Base-by-base conservation (phyloP, 305 asterid species). In the Fraxinus angustifolia region DNA sequence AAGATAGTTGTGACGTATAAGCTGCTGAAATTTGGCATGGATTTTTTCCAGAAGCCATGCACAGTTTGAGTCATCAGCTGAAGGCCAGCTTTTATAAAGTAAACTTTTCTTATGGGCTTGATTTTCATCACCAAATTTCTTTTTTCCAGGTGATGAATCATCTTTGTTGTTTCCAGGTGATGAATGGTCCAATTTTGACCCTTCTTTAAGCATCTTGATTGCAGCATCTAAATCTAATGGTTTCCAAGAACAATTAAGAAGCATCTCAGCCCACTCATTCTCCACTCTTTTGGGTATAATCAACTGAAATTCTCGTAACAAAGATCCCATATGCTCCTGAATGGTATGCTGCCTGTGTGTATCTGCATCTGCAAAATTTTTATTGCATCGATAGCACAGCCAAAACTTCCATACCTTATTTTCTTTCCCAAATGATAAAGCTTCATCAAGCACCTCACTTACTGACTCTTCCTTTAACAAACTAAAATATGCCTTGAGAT, bases 251-350 rank as follows among this genome's bases (percentile, higher is more conserved):
- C 92, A 92, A 77, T 86, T 91, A 38, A 94, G 87, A 86, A 95
- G 94, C 97, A 93, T 91, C 83, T 95, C 96, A 48, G 90, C 90
- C 99, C 98, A 95, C 86, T 92, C 92, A 76, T 85, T 86, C 75
- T 92, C 97, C 87, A 94, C 91, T 83, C 34, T 85, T 83, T 88
- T 91, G 35, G 99, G 99, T 82, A 94, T 71, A 68, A 89, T 75
- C 26, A 92, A 87, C 90, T 94, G 93, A 93, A 90, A 82, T 83
- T 91, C 89, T 50, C 95, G 97, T 83, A 80, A 65, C 84, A 93
- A 89, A 86, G 86, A 89, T 62, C 93, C 90, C 91, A 91, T 77
- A 82, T 95, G 99, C 78, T 94, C 97, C 73, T 87, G 91, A 26
- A 88, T 84, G 26, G 88, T 87, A 73, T 95, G 99, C 50, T 91